These are phyloP conservation scores for Clavaria fumosa DNA, from an alignment of 768 basidiomycete genomes.

Conservation along the genomic window DNA sequence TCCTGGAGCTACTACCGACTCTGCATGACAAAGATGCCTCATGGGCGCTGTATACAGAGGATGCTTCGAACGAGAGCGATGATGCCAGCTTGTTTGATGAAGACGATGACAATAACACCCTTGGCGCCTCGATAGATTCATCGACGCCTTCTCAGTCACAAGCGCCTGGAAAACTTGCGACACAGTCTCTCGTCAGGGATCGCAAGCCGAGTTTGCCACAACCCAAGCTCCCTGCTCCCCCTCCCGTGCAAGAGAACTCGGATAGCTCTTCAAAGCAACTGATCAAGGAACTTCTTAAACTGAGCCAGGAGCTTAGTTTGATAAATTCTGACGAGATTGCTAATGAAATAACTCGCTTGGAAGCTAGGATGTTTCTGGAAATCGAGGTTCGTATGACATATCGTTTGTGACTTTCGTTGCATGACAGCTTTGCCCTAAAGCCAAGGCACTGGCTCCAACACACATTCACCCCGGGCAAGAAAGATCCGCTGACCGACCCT, in stretches of 20 bases:
- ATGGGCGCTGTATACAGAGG: slow-evolving; percentile 62
- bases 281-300: slow-evolving; percentile 43
- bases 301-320: slow-evolving; percentile 40
- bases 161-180: slow-evolving; percentile 13
- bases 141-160: slow-evolving; percentile 9
- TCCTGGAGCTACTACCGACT: slow-evolving; percentile 49
- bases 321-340: slow-evolving; percentile 58
- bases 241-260: slow-evolving; percentile 16
- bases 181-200: slow-evolving; percentile 27
- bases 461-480: slow-evolving; percentile 53
- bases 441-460: slow-evolving; percentile 81
- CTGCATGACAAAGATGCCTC: slow-evolving; percentile 52
- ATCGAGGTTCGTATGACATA: slow-evolving; percentile 45
- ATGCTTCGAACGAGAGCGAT: slow-evolving; percentile 43
- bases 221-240: slow-evolving; percentile 14
- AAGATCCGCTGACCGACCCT: slow-evolving; percentile 46
- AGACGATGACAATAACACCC: slow-evolving; percentile 18
- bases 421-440: slow-evolving; percentile 25
- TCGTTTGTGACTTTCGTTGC: slow-evolving; percentile 5
- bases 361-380: slow-evolving; percentile 49
- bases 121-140: slow-evolving; percentile 11
- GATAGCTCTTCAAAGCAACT: slow-evolving; percentile 39
- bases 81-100: slow-evolving; percentile 29
- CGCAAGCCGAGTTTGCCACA: slow-evolving; percentile 55
- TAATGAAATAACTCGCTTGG: slow-evolving; percentile 69